Percentiles rank a stretch among this genome's conserved stretches.
These are phyloP conservation scores for Mycena maculata DNA, from an alignment of 768 basidiomycete genomes.

Conservation along the genomic window DNA sequence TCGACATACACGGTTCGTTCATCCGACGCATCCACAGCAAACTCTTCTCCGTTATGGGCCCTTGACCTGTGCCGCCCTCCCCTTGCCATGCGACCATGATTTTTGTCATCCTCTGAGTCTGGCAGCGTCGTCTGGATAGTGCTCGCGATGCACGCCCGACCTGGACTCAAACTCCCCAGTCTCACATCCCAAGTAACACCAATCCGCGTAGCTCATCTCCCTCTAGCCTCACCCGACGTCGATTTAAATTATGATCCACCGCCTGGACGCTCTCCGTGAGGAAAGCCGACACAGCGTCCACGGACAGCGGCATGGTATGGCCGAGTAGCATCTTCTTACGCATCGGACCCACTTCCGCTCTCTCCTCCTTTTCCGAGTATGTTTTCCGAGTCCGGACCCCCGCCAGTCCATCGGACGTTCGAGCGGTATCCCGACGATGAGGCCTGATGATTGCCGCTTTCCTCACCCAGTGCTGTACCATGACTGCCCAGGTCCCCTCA, in stretches of 20 bases:
- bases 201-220: neutral
- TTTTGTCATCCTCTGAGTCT: constrained; percentile 40
- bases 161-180: constrained; percentile 42
- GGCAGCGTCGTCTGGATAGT: constrained; percentile 44
- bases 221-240: constrained; percentile 40
- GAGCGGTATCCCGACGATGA: too few species aligned
- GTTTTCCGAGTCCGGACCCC: neutral
- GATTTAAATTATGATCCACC: constrained; percentile 45
- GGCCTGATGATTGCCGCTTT: too few species aligned
- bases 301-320: constrained; percentile 13
- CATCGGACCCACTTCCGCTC: neutral
- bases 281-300: constrained; percentile 1
- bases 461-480: neutral
- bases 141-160: constrained; percentile 39
- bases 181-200: too few species aligned
- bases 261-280: constrained; percentile 44
- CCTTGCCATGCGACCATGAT: too few species aligned
- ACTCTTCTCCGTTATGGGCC: constrained; percentile 41
- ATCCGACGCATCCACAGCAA: constrained; percentile 32
- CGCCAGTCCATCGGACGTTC: too few species aligned
- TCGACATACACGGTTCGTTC: neutral
- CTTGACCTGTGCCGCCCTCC: constrained; percentile 30
- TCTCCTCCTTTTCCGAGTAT: neutral
- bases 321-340: constrained; percentile 13
- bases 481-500: neutral